These are phyloP conservation scores for Physcomitrium patens DNA, from an alignment of 225 moss, liverwort and hornwort genomes.

Conservation along the genomic window DNA sequence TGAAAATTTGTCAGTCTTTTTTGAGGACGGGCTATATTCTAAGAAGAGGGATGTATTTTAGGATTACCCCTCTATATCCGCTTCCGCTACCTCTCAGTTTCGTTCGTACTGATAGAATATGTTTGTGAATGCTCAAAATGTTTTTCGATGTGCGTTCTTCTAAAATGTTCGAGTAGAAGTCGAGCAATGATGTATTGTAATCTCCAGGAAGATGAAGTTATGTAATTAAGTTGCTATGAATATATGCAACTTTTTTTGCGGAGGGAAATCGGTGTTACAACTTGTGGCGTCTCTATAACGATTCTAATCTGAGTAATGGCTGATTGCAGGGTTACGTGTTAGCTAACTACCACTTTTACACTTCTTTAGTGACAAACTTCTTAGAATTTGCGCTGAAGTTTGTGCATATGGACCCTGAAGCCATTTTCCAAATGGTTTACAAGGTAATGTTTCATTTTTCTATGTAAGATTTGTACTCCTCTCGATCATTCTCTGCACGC, in stretches of 20 bases:
- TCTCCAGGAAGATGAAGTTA: background rate
- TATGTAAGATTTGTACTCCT: constrained; percentile 22
- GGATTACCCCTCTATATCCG: background rate
- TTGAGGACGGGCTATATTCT: background rate
- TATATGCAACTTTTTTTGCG: background rate
- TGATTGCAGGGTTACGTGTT: constrained; percentile 59
- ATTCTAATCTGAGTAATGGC: constrained; percentile 22
- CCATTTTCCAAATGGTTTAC: constrained; percentile 63
- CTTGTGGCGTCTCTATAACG: background rate
- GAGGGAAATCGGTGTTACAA: constrained; percentile 1
- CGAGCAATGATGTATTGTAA: constrained; percentile 12
- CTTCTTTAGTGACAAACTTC: constrained; percentile 58
- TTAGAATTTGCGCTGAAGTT: constrained; percentile 65
- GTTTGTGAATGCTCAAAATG: background rate
- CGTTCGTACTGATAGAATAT: background rate
- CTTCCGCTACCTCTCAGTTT: background rate
- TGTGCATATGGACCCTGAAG: constrained; percentile 67
- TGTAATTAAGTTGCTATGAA: background rate
- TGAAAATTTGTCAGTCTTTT: constrained; percentile 4
- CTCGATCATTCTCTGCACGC: background rate
- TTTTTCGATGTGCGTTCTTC: background rate
- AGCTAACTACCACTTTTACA: constrained; percentile 67
- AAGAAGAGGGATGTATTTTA: background rate
- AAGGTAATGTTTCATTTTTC: constrained; percentile 47
- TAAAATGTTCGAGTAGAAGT: background rate